Percentiles rank a stretch among this genome's conserved stretches.
phyloP scores from a whole-genome alignment of 441 rosid species.

The Dalechampia spathulata region DNA sequence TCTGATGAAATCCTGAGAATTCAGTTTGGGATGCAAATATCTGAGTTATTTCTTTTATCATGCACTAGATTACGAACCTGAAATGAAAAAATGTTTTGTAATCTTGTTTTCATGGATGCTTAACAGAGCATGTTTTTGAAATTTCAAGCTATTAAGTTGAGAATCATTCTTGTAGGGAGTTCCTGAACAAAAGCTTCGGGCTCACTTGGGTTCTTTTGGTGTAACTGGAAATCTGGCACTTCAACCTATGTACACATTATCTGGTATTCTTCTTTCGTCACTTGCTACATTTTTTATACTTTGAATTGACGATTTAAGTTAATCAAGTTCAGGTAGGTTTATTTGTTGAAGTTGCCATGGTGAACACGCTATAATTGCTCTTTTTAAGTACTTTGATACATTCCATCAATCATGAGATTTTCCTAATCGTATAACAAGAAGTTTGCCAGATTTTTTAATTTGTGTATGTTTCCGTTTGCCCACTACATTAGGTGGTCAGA shows the following conservation, averaged over 20 bases:
- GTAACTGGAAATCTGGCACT: conserved; percentile 97
- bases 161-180: conserved; percentile 61
- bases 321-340: not conserved
- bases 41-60: no score
- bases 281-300: not conserved
- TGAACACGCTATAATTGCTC: not conserved
- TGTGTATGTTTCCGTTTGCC: conserved; percentile 13
- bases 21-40: no score
- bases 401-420: not conserved
- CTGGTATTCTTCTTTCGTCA: conserved; percentile 44
- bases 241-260: conserved; percentile 97
- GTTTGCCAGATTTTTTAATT: not conserved
- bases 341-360: not conserved
- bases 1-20: not conserved
- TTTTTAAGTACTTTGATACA: not conserved
- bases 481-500: conserved; percentile 94
- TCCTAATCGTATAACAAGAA: not conserved
- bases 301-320: not conserved
- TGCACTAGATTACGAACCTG: no score
- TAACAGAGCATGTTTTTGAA: no score
- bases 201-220: conserved; percentile 94
- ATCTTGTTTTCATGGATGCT: no score
- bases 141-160: conserved; percentile 12
- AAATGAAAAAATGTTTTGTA: no score
- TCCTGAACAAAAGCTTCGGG: conserved; percentile 88